Evolutionary conservation across 768 basidiomycete species (phyloP).

Genomic region (Amanita pallidorosea): DNA sequence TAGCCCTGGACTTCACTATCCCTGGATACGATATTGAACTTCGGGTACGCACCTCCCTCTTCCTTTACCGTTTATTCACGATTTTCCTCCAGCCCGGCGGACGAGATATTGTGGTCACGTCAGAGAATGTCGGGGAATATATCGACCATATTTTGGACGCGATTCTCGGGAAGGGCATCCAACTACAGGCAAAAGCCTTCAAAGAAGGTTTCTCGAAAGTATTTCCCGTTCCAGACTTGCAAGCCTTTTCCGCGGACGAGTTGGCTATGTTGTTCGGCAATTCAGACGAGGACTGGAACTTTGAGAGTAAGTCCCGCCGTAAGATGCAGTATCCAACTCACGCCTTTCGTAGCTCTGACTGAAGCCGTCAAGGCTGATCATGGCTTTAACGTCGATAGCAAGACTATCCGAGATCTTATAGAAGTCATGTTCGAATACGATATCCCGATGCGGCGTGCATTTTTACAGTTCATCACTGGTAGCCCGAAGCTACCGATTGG

Average conservation of each 20-base stretch:
- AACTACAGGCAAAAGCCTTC: constrained; percentile 82
- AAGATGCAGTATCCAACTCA: constrained; percentile 9
- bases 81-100: constrained; percentile 54
- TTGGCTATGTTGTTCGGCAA: constrained; percentile 95
- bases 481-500: constrained; percentile 95
- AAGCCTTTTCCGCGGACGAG: constrained; percentile 90
- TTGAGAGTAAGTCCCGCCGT: constrained; percentile 58
- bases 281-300: constrained; percentile 94
- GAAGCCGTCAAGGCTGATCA: constrained; percentile 96
- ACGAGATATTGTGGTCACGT: constrained; percentile 68
- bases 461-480: constrained; percentile 94
- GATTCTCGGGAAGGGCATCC: constrained; percentile 73
- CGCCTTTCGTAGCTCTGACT: constrained; percentile 51
- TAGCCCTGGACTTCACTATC: constrained; percentile 91
- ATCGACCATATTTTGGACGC: constrained; percentile 79
- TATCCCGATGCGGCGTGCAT: constrained; percentile 63
- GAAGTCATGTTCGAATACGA: constrained; percentile 84
- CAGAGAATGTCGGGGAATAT: constrained; percentile 84
- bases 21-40: constrained; percentile 95
- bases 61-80: neutral
- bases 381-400: constrained; percentile 93
- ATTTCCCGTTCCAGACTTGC: constrained; percentile 85
- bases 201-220: constrained; percentile 92
- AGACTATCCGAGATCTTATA: constrained; percentile 78
- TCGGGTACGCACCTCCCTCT: constrained; percentile 36